Percentiles rank a stretch among this genome's conserved stretches.
These are phyloP conservation scores for Straminergon stramineum DNA, from an alignment of 225 moss, liverwort and hornwort genomes.

Conservation along the genomic window DNA sequence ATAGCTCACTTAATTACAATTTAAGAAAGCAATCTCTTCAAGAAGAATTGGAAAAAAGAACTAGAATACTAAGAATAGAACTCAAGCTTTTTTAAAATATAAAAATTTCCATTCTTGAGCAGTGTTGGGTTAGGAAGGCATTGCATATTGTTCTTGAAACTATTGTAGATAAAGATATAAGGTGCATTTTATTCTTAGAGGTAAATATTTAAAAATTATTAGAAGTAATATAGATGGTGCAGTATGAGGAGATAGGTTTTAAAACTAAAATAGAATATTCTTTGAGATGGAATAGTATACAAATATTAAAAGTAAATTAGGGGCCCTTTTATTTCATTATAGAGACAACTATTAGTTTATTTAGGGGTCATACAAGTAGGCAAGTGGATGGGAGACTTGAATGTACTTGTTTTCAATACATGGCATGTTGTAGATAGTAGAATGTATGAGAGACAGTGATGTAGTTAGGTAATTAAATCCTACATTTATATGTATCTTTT, in stretches of 20 bases:
- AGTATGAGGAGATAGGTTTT: neutral
- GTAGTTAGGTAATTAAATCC: too few species aligned
- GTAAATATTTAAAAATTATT: neutral
- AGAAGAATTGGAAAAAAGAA: neutral
- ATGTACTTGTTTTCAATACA: neutral
- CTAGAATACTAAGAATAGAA: neutral
- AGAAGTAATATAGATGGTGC: neutral
- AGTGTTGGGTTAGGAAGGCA: fast-evolving
- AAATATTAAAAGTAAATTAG: neutral
- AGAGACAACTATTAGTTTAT: neutral
- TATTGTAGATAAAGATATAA: fast-evolving
- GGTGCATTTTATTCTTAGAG: neutral
- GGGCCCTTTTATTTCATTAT: neutral
- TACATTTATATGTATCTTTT: neutral
- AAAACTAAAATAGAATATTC: neutral
- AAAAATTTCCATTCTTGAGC: neutral
- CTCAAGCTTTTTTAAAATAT: neutral
- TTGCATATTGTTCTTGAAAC: fast-evolving
- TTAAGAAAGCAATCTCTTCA: neutral
- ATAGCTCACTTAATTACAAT: neutral
- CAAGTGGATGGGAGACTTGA: fast-evolving
- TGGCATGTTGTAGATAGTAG: fast-evolving
- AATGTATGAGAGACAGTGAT: neutral
- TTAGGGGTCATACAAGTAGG: neutral
- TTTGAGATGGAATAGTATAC: neutral